phyloP scores from a whole-genome alignment of 192 early-diverging fungal genomes.

The Coemansia sp. region DNA sequence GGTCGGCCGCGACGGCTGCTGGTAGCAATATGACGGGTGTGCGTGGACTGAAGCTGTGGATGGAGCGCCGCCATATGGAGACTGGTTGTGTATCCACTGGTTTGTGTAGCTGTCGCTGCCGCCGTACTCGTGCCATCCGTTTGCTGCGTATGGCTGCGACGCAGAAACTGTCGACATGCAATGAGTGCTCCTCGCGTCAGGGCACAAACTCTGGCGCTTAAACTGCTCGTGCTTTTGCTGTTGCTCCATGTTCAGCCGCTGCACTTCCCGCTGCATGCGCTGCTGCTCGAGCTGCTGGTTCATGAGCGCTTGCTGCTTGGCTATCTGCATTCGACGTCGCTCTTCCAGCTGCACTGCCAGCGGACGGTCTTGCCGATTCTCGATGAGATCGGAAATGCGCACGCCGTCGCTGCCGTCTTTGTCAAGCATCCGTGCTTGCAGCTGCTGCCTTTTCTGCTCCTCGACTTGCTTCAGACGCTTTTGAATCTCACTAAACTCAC shows the following conservation, averaged over 20 bases:
- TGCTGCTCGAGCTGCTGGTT: slow-evolving; percentile 47
- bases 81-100: slow-evolving; percentile 26
- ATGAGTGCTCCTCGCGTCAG: slow-evolving; percentile 5
- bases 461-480: slow-evolving; percentile 32
- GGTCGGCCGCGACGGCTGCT: slow-evolving; percentile 13
- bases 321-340: slow-evolving; percentile 34
- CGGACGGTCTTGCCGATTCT: slow-evolving; percentile 40
- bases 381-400: slow-evolving; percentile 45
- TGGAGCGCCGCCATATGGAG: neutral
- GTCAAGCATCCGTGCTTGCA: slow-evolving; percentile 26
- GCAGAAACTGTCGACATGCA: slow-evolving; percentile 10
- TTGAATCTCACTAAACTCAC: slow-evolving; percentile 38
- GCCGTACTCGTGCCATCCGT: slow-evolving; percentile 16
- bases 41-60: neutral
- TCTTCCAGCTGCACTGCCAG: slow-evolving; percentile 47
- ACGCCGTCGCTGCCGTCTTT: slow-evolving; percentile 41
- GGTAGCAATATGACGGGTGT: neutral
- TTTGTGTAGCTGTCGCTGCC: slow-evolving; percentile 18
- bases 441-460: slow-evolving; percentile 31
- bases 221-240: slow-evolving; percentile 44
- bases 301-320: slow-evolving; percentile 46
- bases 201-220: slow-evolving; percentile 45
- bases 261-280: slow-evolving; percentile 27
- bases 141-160: neutral
- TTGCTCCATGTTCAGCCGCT: slow-evolving; percentile 29